Conservation (phyloP, 192 early-diverging fungal genomes). For the Lobosporangium transversale region DNA sequence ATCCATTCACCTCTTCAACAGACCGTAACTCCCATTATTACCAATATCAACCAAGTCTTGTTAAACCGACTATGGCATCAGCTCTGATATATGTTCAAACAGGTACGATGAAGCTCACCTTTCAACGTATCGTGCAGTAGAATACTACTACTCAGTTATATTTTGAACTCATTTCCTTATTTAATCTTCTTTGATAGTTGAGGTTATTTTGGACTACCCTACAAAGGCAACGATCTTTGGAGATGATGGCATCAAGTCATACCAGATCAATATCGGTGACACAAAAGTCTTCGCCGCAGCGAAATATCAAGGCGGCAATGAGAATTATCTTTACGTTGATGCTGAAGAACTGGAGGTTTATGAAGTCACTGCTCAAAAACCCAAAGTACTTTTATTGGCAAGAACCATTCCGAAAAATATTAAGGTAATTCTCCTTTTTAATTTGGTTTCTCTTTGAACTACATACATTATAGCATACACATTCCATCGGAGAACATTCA, state of each 20-base stretch:
- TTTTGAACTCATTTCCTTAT: not conserved
- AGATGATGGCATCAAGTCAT: constrained; percentile 27
- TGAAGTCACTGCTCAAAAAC: constrained; percentile 50
- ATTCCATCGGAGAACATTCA: too few relatives aligned
- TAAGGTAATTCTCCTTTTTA: constrained; percentile 40
- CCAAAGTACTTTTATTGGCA: constrained; percentile 44
- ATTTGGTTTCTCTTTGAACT: not conserved
- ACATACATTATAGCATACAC: too few relatives aligned
- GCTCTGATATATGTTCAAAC: constrained; percentile 41
- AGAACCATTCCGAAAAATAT: constrained; percentile 57
- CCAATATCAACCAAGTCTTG: constrained; percentile 1
- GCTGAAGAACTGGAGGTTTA: constrained; percentile 60
- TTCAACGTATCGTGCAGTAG: too few relatives aligned
- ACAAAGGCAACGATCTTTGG: constrained; percentile 18
- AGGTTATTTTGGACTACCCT: constrained; percentile 45
- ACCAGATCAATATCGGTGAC: constrained; percentile 49
- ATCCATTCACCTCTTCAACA: not conserved
- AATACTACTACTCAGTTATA: too few relatives aligned
- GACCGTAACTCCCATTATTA: constrained; percentile 1
- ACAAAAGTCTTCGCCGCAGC: constrained; percentile 60
- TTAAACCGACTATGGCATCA: constrained; percentile 54
- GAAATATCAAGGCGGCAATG: constrained; percentile 59
- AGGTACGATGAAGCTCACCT: constrained; percentile 18
- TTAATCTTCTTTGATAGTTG: constrained; percentile 25
- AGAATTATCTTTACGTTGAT: constrained; percentile 61